These are phyloP conservation scores for Vararia minispora DNA, from an alignment of 768 basidiomycete species.

Conservation along the genomic window DNA sequence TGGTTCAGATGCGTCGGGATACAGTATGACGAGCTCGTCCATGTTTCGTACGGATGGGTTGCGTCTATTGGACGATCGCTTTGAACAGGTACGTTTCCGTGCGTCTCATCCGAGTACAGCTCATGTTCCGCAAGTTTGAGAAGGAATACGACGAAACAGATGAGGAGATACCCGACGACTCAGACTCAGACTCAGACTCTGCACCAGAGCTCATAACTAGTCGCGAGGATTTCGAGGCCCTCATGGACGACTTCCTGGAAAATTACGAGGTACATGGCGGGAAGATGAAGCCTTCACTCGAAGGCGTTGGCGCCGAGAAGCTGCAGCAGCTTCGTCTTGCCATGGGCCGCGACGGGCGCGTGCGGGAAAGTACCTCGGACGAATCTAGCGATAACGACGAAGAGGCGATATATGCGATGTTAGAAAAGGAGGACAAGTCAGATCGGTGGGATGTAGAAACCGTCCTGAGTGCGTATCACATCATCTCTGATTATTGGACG, in stretches of 20 bases:
- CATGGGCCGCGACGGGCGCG: constrained; percentile 58
- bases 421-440: constrained; percentile 42
- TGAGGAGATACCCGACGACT: constrained; percentile 26
- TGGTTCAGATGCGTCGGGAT: constrained; percentile 80
- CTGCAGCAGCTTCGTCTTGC: constrained; percentile 69
- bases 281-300: constrained; percentile 68
- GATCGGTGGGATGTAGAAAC: constrained; percentile 96
- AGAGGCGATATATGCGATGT: constrained; percentile 29
- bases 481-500: neutral
- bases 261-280: constrained; percentile 87
- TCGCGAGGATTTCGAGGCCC: constrained; percentile 79
- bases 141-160: constrained; percentile 64
- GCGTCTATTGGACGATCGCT: constrained; percentile 82
- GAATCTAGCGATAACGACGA: constrained; percentile 32
- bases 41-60: constrained; percentile 90
- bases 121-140: constrained; percentile 47
- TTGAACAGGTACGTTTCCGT: constrained; percentile 64
- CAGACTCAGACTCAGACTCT: constrained; percentile 39
- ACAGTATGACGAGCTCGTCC: constrained; percentile 95
- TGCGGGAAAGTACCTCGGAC: constrained; percentile 34
- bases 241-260: constrained; percentile 90
- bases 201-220: constrained; percentile 69
- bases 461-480: constrained; percentile 61
- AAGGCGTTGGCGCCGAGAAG: constrained; percentile 66
- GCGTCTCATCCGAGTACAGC: neutral